phyloP scores from a whole-genome alignment of 1,284 basidiomycete species.

The Meira nashicola region DNA sequence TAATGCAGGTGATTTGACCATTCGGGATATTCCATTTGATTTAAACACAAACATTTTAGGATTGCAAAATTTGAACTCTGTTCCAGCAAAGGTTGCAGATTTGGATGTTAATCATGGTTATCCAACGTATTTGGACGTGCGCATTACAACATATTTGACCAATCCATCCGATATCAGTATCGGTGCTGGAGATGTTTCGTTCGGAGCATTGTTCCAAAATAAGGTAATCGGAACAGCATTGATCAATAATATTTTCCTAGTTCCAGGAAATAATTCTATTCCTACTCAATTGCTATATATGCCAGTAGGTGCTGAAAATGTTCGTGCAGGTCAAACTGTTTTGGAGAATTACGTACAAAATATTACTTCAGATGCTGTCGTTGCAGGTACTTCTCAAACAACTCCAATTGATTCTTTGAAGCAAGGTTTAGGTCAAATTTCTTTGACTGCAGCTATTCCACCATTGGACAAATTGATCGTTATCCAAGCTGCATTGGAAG shows the following conservation, averaged over 20 bases:
- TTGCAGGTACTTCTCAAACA: constrained; percentile 62
- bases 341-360: constrained; percentile 71
- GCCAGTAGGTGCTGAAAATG: constrained; percentile 61
- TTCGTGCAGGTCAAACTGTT: constrained; percentile 60
- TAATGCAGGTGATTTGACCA: constrained; percentile 63
- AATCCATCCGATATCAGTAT: constrained; percentile 66
- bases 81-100: constrained; percentile 61
- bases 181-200: constrained; percentile 65
- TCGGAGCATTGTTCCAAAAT: constrained; percentile 61
- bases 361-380: constrained; percentile 61
- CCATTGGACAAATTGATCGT: constrained; percentile 66
- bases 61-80: constrained; percentile 65
- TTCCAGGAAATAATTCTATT: constrained; percentile 32
- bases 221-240: constrained; percentile 63
- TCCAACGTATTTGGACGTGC: constrained; percentile 67
- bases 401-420: constrained; percentile 66
- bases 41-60: constrained; percentile 65
- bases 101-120: constrained; percentile 70
- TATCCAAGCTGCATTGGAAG: constrained; percentile 47
- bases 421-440: constrained; percentile 64
- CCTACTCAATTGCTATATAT: constrained; percentile 63
- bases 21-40: constrained; percentile 63
- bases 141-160: constrained; percentile 56
- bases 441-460: constrained; percentile 64
- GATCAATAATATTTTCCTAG: constrained; percentile 55